These are phyloP conservation scores for Globisporangium abappressorium DNA, from an alignment of 352 stramenopile species.

Conservation along the genomic window DNA sequence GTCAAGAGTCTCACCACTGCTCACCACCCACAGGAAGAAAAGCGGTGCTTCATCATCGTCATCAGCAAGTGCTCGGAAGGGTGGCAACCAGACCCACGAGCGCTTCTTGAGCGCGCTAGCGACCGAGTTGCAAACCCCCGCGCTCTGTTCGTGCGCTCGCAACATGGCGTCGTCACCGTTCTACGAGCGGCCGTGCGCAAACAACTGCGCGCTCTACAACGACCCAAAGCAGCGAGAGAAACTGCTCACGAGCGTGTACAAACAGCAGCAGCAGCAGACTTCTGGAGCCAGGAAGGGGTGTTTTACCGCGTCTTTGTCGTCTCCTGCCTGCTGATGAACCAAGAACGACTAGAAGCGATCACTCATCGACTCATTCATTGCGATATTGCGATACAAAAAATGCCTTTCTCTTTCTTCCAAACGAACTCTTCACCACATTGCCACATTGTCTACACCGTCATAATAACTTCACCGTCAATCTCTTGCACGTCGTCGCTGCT, in stretches of 20 bases:
- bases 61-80: constrained; percentile 9
- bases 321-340: constrained; percentile 1
- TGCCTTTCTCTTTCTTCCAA: neutral
- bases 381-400: neutral
- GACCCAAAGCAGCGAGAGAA: constrained; percentile 56
- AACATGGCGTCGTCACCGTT: constrained; percentile 16
- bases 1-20: neutral
- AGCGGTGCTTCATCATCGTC: neutral
- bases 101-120: constrained; percentile 54
- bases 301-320: neutral
- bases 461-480: constrained; percentile 72
- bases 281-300: neutral
- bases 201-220: constrained; percentile 74
- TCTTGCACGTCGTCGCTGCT: constrained; percentile 33
- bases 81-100: constrained; percentile 21
- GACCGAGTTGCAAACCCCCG: constrained; percentile 40
- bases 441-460: constrained; percentile 59
- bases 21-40: constrained; percentile 19
- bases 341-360: neutral
- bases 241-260: constrained; percentile 52
- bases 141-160: constrained; percentile 52
- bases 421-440: constrained; percentile 11
- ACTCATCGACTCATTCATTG: neutral
- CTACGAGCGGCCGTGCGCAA: constrained; percentile 39
- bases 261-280: constrained; percentile 37